Evolutionary conservation across 345 rosid species (phyloP).

Genomic region (Brassica rapa): DNA sequence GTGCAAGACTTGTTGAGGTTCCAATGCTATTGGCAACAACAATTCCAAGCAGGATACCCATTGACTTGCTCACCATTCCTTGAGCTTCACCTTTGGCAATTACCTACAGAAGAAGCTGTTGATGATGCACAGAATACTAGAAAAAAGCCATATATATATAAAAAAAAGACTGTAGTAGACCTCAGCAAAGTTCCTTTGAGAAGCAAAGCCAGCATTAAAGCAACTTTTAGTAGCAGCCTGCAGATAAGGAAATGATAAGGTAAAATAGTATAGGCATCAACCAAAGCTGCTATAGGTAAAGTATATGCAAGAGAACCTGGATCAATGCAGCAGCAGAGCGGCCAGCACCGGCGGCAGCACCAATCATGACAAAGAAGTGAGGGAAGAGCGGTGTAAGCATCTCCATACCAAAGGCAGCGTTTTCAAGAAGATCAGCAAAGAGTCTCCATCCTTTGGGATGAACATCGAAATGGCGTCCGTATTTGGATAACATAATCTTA

Average conservation of each 20-base stretch:
- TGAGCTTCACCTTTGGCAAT: slow-evolving; percentile 99
- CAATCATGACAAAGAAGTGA: slow-evolving; percentile 69
- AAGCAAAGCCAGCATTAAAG: slow-evolving; percentile 98
- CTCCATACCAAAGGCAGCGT: slow-evolving; percentile 90
- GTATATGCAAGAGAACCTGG: slow-evolving; percentile 49
- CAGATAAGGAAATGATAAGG: slow-evolving; percentile 10
- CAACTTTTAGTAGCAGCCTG: slow-evolving; percentile 97
- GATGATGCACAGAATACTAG: not conserved
- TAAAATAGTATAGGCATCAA: not conserved
- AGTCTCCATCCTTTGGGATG: slow-evolving; percentile 97
- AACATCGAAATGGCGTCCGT: slow-evolving; percentile 93
- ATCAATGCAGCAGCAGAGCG: slow-evolving; percentile 94
- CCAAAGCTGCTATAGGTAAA: not conserved
- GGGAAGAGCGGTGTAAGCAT: slow-evolving; percentile 93
- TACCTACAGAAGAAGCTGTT: slow-evolving; percentile 53
- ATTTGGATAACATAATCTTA: slow-evolving; percentile 84
- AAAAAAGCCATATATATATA: not conserved
- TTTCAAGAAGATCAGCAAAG: slow-evolving; percentile 95
- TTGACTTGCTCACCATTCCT: slow-evolving; percentile 96
- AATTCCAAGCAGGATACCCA: slow-evolving; percentile 85
- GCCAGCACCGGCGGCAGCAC: slow-evolving; percentile 93
- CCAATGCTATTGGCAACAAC: slow-evolving; percentile 74
- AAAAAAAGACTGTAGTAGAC: slow-evolving; percentile 35
- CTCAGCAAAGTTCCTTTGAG: slow-evolving; percentile 99
- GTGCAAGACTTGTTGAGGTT: slow-evolving; percentile 73